Percentiles rank a stretch among this genome's conserved stretches.
Conservation (phyloP, 495 filamentous ascomycete species). For the Amphirosellinia nigrospora region DNA sequence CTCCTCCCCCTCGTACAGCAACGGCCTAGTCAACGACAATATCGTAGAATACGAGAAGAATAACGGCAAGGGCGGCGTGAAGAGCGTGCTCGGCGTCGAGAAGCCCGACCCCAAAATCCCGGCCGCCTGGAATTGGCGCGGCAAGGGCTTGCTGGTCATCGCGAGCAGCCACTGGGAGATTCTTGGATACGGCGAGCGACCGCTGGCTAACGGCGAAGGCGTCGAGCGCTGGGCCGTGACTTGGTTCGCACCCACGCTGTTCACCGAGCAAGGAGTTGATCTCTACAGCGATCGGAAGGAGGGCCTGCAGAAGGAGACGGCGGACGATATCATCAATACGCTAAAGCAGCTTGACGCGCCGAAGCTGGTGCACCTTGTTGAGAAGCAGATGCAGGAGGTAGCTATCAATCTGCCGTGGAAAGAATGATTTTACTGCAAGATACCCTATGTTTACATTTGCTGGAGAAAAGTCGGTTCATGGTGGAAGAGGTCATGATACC, state of each 20-base stretch:
- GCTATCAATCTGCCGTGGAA: slow-evolving; percentile 53
- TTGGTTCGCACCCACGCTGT: slow-evolving; percentile 75
- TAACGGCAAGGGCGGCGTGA: slow-evolving; percentile 52
- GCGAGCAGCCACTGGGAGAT: slow-evolving; percentile 75
- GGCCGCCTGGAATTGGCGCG: slow-evolving; percentile 71
- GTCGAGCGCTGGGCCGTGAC: slow-evolving; percentile 70
- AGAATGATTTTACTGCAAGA: slow-evolving; percentile 29
- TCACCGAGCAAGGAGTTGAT: slow-evolving; percentile 78
- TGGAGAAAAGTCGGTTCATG: neutral
- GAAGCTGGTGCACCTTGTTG: slow-evolving; percentile 47
- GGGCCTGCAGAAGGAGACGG: slow-evolving; percentile 57
- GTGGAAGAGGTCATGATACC: slow-evolving; percentile 17
- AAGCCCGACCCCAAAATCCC: slow-evolving; percentile 51
- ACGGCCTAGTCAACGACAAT: slow-evolving; percentile 61
- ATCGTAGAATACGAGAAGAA: slow-evolving; percentile 67
- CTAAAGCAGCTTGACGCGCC: slow-evolving; percentile 49
- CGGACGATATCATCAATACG: slow-evolving; percentile 48
- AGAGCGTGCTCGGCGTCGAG: slow-evolving; percentile 68
- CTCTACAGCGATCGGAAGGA: slow-evolving; percentile 65
- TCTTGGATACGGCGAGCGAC: slow-evolving; percentile 66
- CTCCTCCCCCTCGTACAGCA: neutral
- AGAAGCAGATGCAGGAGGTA: slow-evolving; percentile 53
- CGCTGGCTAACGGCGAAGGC: slow-evolving; percentile 35
- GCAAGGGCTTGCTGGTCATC: slow-evolving; percentile 69
- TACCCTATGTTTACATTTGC: slow-evolving; percentile 2